Evolutionary conservation across 306 rosid species (phyloP).

Genomic region (Begonia peltatifolia): DNA sequence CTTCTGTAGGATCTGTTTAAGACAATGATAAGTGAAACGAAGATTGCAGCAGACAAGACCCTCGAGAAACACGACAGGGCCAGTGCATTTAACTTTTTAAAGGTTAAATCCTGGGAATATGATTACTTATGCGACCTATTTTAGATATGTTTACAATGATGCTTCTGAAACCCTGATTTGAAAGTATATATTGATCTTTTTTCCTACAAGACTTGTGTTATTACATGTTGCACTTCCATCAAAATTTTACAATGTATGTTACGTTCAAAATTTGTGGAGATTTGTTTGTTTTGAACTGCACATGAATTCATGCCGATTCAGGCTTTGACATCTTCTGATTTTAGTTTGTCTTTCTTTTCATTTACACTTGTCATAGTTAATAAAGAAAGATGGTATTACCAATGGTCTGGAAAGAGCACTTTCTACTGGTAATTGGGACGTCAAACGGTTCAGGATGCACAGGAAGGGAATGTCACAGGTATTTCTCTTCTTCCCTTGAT

Average conservation of each 20-base stretch:
- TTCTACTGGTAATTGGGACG: conserved; percentile 76
- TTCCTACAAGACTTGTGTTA: no score
- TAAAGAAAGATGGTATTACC: conserved; percentile 23
- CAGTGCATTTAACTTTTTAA: conserved; percentile 39
- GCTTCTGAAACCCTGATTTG: no score
- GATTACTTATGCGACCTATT: no score
- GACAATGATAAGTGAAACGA: conserved; percentile 47
- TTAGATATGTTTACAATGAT: no score
- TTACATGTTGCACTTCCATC: no score
- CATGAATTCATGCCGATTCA: no score
- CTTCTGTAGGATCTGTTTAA: conserved; percentile 70
- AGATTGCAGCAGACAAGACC: conserved; percentile 18
- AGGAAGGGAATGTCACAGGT: conserved; percentile 96
- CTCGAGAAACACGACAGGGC: conserved; percentile 47
- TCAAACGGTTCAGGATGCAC: conserved; percentile 73
- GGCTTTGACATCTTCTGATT: no score
- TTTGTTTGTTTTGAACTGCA: no score
- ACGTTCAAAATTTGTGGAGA: no score
- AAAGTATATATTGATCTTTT: no score
- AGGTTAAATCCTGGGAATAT: conserved; percentile 20
- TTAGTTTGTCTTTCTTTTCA: background rate
- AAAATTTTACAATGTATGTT: no score
- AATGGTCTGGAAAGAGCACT: conserved; percentile 70
- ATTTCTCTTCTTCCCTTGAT: background rate
- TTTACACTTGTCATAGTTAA: conserved; percentile 14